A percentile compares a stretch with the other conserved stretches of the same genome.
These are phyloP conservation scores for Peniophora sp. DNA, from an alignment of 1,284 basidiomycete genomes.

Conservation along the genomic window DNA sequence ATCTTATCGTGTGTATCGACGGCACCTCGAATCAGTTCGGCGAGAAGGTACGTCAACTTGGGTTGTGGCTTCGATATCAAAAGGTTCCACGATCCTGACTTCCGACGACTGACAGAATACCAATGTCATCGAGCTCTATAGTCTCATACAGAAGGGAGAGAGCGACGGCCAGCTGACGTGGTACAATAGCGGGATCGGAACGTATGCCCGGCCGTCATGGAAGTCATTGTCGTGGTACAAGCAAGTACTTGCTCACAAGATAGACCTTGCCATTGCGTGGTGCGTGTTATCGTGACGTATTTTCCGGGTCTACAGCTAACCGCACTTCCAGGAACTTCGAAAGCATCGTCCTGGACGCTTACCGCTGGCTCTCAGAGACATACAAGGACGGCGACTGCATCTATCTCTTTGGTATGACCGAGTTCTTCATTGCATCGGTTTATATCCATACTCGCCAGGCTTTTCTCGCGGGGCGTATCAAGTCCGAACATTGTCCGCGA, in stretches of 20 bases:
- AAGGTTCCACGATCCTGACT: not conserved
- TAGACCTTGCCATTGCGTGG: constrained; percentile 2
- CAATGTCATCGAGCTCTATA: constrained; percentile 6
- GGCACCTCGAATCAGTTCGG: constrained; percentile 25
- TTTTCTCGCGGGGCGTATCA: constrained; percentile 41
- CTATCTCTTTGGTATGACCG: constrained; percentile 4
- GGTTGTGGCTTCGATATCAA: too few species aligned
- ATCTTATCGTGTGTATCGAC: constrained; percentile 28
- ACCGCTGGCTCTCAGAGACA: constrained; percentile 6
- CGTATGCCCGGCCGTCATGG: constrained; percentile 34
- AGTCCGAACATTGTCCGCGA: constrained; percentile 31
- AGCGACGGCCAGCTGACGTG: not conserved
- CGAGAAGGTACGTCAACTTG: not conserved
- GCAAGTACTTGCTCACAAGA: not conserved
- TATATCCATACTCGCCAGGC: constrained; percentile 18
- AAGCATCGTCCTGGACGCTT: constrained; percentile 1
- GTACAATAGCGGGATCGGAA: constrained; percentile 20
- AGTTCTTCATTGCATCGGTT: not conserved
- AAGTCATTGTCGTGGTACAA: constrained; percentile 25
- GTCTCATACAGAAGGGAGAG: not conserved
- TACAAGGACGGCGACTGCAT: constrained; percentile 6
- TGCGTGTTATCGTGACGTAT: not conserved
- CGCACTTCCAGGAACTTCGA: constrained; percentile 3
- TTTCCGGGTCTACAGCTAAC: not conserved
- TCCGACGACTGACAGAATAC: constrained; percentile 1